phyloP scores from a whole-genome alignment of 2,329 filamentous ascomycete species.

The Fusarium sulawesiense region DNA sequence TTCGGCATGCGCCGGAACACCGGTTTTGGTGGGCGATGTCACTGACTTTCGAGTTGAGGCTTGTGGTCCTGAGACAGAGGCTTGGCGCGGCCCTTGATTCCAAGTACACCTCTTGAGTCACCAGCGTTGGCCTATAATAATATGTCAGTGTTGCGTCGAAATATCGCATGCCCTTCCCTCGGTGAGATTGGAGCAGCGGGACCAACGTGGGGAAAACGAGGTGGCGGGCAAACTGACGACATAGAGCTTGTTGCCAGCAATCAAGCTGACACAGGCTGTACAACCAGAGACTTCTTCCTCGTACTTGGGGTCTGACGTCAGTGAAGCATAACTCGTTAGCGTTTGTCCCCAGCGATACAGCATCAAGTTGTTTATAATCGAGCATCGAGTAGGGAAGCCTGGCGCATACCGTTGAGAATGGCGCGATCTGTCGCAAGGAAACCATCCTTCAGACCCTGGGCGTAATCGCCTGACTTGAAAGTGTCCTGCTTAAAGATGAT shows the following conservation, averaged over 20 bases:
- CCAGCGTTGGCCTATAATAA: conserved; percentile 86
- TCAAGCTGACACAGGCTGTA: conserved; percentile 90
- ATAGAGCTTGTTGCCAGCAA: conserved; percentile 92
- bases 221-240: conserved; percentile 73
- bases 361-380: not conserved
- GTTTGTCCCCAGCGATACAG: conserved; percentile 1
- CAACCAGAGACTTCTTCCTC: conserved; percentile 98
- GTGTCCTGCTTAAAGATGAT: conserved; percentile 95
- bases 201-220: conserved; percentile 23
- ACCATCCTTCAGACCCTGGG: conserved; percentile 96
- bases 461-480: conserved; percentile 90
- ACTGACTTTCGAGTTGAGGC: conserved; percentile 92
- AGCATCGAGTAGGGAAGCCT: conserved; percentile 22
- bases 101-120: conserved; percentile 93
- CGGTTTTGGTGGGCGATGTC: conserved; percentile 6
- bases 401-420: conserved; percentile 85
- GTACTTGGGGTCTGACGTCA: conserved; percentile 84
- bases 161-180: conserved; percentile 32
- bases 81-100: conserved; percentile 96
- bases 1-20: conserved; percentile 28
- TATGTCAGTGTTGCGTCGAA: conserved; percentile 32
- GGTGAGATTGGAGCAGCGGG: conserved; percentile 23
- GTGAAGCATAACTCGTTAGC: conserved; percentile 31
- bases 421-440: conserved; percentile 96
- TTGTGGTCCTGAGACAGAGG: conserved; percentile 99